Conservation (phyloP, 306 rosid genomes). For the Dalbergia oliveri region DNA sequence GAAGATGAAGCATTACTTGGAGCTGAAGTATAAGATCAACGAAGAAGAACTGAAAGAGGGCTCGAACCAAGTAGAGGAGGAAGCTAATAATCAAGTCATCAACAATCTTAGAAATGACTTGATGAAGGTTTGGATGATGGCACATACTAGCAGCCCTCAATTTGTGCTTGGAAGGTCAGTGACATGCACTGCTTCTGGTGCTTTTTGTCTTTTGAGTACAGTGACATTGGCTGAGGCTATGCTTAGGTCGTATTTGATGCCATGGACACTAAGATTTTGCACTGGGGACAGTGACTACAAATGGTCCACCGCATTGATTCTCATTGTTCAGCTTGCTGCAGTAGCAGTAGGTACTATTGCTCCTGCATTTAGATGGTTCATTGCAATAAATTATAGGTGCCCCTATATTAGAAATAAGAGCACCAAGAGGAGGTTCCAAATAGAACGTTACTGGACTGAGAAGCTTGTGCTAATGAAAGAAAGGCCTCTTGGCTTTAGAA, state of each 20-base stretch:
- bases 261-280: slow-evolving; percentile 70
- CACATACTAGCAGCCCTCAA: slow-evolving; percentile 83
- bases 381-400: slow-evolving; percentile 67
- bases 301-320: slow-evolving; percentile 75
- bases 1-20: slow-evolving; percentile 63
- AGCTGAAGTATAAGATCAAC: slow-evolving; percentile 56
- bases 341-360: slow-evolving; percentile 79
- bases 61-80: neutral
- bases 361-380: slow-evolving; percentile 85
- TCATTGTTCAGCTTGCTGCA: slow-evolving; percentile 69
- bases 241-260: slow-evolving; percentile 66
- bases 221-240: slow-evolving; percentile 66
- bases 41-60: slow-evolving; percentile 59
- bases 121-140: slow-evolving; percentile 86
- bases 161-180: slow-evolving; percentile 92
- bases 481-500: slow-evolving; percentile 57
- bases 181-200: slow-evolving; percentile 86
- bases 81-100: slow-evolving; percentile 12
- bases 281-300: slow-evolving; percentile 74
- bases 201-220: slow-evolving; percentile 74
- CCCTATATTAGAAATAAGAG: slow-evolving; percentile 47
- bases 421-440: slow-evolving; percentile 49
- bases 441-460: slow-evolving; percentile 77
- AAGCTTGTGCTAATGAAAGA: slow-evolving; percentile 59
- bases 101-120: slow-evolving; percentile 52